Percentiles rank a stretch among this genome's conserved stretches.
These are phyloP conservation scores for Ceratobasidium sp. DNA, from an alignment of 1,284 basidiomycete genomes.

Conservation along the genomic window DNA sequence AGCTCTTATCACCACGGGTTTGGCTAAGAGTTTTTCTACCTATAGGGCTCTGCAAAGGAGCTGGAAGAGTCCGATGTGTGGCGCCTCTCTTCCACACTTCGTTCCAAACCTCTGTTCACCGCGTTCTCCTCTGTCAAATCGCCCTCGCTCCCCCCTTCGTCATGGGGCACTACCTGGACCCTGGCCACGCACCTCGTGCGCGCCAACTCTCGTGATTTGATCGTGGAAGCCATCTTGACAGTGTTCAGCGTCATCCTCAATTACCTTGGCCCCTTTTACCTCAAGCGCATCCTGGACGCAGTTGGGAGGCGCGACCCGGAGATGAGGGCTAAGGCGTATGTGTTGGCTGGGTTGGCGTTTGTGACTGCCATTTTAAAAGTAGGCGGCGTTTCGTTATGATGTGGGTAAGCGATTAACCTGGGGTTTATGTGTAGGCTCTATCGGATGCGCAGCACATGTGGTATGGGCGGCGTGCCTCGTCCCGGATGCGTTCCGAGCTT, in stretches of 20 bases:
- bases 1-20: neutral
- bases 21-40: constrained; percentile 61
- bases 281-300: constrained; percentile 58
- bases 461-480: constrained; percentile 77
- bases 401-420: constrained; percentile 21
- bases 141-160: constrained; percentile 7
- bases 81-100: constrained; percentile 74
- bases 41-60: constrained; percentile 69
- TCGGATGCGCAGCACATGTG: constrained; percentile 83
- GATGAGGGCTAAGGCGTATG: constrained; percentile 71
- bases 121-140: constrained; percentile 62
- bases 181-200: constrained; percentile 66
- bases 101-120: constrained; percentile 73
- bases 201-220: constrained; percentile 79
- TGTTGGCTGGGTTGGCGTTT: constrained; percentile 78
- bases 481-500: constrained; percentile 77
- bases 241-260: constrained; percentile 74
- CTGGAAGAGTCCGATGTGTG: constrained; percentile 80
- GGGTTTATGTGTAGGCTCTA: constrained; percentile 60
- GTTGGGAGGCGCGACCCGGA: constrained; percentile 58
- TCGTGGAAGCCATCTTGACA: constrained; percentile 77
- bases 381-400: constrained; percentile 33
- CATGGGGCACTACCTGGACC: constrained; percentile 48
- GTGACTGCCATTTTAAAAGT: constrained; percentile 66
- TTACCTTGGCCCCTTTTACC: constrained; percentile 75